phyloP scores from a whole-genome alignment of 140 eudicot species.

The Anethum foeniculum region DNA sequence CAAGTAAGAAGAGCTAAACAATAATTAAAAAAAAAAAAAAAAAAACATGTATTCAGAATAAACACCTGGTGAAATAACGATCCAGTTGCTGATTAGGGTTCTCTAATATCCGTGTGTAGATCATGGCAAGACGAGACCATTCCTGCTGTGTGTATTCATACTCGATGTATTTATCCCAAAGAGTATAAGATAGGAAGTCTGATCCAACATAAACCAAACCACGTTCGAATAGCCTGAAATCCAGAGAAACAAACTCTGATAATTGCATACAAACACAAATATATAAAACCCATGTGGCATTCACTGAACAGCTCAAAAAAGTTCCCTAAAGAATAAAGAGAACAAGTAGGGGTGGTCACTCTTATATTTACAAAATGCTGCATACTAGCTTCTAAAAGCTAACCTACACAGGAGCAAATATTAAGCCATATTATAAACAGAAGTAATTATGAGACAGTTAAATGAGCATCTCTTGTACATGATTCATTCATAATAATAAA shows the following conservation, averaged over 20 bases:
- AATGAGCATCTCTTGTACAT: slow-evolving; percentile 11
- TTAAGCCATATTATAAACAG: slow-evolving; percentile 24
- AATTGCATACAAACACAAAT: background rate
- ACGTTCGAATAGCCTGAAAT: slow-evolving; percentile 92
- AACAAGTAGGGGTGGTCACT: slow-evolving; percentile 26
- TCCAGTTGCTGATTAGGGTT: slow-evolving; percentile 94
- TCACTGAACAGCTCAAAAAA: slow-evolving; percentile 11
- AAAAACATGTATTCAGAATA: background rate
- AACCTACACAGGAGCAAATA: slow-evolving; percentile 18
- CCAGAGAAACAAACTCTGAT: slow-evolving; percentile 11
- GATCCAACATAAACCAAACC: slow-evolving; percentile 96
- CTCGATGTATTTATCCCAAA: slow-evolving; percentile 96
- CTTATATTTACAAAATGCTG: slow-evolving; percentile 32
- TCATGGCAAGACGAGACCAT: slow-evolving; percentile 77
- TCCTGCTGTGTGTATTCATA: slow-evolving; percentile 80
- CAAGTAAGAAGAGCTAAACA: background rate
- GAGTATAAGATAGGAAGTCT: slow-evolving; percentile 72
- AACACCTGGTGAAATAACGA: slow-evolving; percentile 84
- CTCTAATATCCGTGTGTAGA: slow-evolving; percentile 77
- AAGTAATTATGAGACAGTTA: slow-evolving; percentile 10
- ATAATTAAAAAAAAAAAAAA: too few species aligned
- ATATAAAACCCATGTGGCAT: slow-evolving; percentile 8
- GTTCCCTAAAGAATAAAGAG: slow-evolving; percentile 21
- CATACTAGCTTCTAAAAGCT: slow-evolving; percentile 33
- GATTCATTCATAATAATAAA: slow-evolving; percentile 8